Evolutionary conservation across 768 basidiomycete species (phyloP).

Genomic region (Podaxis carcinomalis): DNA sequence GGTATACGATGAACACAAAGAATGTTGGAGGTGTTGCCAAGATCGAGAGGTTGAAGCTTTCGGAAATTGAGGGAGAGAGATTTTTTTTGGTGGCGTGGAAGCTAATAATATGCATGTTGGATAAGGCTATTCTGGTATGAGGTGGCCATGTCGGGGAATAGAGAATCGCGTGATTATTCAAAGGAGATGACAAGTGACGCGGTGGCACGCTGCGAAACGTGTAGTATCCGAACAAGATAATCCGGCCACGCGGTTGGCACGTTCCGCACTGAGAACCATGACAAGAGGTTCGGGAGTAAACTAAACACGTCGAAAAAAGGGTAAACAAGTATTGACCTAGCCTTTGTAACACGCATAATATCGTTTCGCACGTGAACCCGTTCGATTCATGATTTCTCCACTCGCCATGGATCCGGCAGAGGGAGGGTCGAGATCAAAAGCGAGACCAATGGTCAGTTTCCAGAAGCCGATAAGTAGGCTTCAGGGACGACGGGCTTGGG

Average conservation of each 20-base stretch:
- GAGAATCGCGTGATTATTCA: too few relatives aligned
- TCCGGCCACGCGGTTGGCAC: background rate
- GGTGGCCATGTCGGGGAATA: too few relatives aligned
- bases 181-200: background rate
- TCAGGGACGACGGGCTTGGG: background rate
- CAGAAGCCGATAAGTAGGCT: background rate
- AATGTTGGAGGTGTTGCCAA: constrained; percentile 2
- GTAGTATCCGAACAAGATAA: background rate
- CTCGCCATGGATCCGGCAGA: background rate
- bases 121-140: too few relatives aligned
- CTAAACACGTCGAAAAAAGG: background rate
- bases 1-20: constrained; percentile 1
- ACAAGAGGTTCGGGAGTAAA: background rate
- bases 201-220: background rate
- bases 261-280: background rate
- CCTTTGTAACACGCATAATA: background rate
- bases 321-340: background rate
- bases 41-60: background rate
- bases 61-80: background rate
- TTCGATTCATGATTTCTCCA: background rate
- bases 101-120: too few relatives aligned
- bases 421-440: too few relatives aligned
- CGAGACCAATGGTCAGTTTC: background rate
- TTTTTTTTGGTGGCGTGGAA: background rate
- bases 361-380: background rate